phyloP scores from a whole-genome alignment of 148 eudicot species.

The Chenopodium formosanum region DNA sequence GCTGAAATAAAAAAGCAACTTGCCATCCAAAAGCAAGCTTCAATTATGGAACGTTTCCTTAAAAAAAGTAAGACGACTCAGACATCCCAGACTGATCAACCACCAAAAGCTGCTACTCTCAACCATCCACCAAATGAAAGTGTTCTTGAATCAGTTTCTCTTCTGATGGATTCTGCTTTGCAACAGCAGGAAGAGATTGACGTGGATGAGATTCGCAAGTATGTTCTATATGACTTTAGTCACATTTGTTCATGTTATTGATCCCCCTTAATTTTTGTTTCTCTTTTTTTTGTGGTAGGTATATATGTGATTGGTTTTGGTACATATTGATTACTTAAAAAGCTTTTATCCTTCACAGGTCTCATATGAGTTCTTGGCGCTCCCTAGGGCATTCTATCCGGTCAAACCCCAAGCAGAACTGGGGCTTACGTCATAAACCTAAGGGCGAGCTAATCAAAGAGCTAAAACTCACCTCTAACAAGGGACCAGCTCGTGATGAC shows the following conservation, averaged over 20 bases:
- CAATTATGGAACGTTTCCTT: constrained; percentile 87
- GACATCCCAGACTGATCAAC: constrained; percentile 34
- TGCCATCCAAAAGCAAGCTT: constrained; percentile 77
- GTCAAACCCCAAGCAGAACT: constrained; percentile 50
- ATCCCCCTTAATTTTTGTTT: not conserved
- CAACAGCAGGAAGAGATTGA: constrained; percentile 38
- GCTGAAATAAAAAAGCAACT: constrained; percentile 72
- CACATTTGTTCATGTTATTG: not conserved
- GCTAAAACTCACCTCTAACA: constrained; percentile 57
- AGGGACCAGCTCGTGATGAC: constrained; percentile 45
- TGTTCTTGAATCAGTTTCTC: constrained; percentile 40
- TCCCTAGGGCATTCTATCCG: constrained; percentile 47
- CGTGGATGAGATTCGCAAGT: constrained; percentile 62
- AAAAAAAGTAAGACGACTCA: constrained; percentile 50
- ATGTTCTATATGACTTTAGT: constrained; percentile 10
- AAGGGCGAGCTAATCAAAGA: constrained; percentile 65
- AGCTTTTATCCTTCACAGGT: constrained; percentile 46
- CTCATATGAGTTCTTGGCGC: constrained; percentile 69
- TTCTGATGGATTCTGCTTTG: constrained; percentile 66
- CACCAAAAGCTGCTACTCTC: constrained; percentile 23
- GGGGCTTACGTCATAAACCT: constrained; percentile 75
- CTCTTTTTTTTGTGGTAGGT: not conserved
- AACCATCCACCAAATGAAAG: constrained; percentile 28
- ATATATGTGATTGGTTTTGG: not conserved
- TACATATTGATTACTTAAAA: not conserved